Conservation (phyloP, 257 asterid species). For the Rehmannia glutinosa region DNA sequence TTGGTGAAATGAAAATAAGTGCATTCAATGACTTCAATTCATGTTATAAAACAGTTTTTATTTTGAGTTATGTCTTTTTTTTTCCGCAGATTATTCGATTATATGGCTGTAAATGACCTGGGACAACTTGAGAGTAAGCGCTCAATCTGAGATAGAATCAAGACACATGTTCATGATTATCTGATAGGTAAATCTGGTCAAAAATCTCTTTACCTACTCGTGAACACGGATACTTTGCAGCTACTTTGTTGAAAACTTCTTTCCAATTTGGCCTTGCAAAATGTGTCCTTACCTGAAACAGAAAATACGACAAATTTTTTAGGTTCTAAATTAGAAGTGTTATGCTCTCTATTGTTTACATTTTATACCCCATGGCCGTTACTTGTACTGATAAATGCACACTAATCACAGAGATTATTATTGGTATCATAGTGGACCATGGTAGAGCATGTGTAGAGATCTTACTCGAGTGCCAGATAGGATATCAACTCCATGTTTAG, state of each 20-base stretch:
- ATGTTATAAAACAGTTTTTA: not conserved
- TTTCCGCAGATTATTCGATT: not conserved
- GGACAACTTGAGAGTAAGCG: not conserved
- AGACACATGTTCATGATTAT: not conserved
- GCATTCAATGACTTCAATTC: not conserved
- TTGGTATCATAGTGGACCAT: not conserved
- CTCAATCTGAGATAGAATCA: not conserved
- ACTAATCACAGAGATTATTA: not conserved
- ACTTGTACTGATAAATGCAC: not conserved
- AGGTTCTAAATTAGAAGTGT: not conserved
- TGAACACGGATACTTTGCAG: conserved; percentile 72
- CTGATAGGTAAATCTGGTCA: conserved; percentile 23
- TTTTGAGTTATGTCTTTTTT: not conserved
- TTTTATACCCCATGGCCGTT: not conserved
- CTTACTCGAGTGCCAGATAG: conserved; percentile 85
- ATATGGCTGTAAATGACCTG: not conserved
- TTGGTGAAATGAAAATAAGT: not conserved
- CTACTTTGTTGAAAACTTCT: conserved; percentile 77
- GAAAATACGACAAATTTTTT: conserved; percentile 17
- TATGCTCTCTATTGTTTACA: not conserved
- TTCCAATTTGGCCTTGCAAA: conserved; percentile 65
- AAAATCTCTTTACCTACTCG: conserved; percentile 61
- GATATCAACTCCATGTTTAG: conserved; percentile 88
- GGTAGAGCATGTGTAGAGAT: not conserved
- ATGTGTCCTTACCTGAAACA: conserved; percentile 72